These are phyloP conservation scores for Backusella psychrophila DNA, from an alignment of 192 early-diverging fungal species.

Conservation along the genomic window DNA sequence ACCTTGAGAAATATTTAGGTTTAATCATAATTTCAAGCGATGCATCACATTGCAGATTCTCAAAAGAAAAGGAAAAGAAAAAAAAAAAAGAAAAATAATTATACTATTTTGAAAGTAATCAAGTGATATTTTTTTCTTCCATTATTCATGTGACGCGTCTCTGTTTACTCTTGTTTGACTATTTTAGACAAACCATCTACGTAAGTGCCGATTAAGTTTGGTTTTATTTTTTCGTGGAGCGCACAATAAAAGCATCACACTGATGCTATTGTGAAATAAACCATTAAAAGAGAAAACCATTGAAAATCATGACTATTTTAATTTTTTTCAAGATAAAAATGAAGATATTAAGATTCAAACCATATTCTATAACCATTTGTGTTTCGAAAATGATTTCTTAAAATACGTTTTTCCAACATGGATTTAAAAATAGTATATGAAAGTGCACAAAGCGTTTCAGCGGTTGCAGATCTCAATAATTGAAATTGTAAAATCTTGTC, in stretches of 20 bases:
- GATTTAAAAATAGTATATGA: not conserved
- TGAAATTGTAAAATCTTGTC: not conserved
- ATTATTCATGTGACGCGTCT: not conserved
- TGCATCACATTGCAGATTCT: not conserved
- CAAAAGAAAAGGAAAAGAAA: not conserved
- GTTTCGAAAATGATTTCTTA: not conserved
- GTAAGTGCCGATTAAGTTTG: not conserved
- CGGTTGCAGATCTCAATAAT: not conserved
- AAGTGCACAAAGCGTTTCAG: not conserved
- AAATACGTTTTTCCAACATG: not conserved
- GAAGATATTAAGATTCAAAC: not conserved
- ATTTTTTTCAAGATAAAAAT: not conserved
- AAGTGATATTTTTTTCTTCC: not conserved
- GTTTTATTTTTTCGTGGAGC: not conserved
- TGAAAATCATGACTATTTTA: not conserved
- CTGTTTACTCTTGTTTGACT: not conserved
- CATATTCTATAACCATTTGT: not conserved
- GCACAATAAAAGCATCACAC: not conserved
- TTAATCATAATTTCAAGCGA: not conserved
- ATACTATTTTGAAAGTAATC: not conserved
- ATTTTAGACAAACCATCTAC: not conserved
- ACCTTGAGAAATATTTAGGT: not conserved
- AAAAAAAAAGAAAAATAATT: not conserved
- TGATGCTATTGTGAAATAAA: conserved; percentile 2
- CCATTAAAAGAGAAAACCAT: not conserved